Evolutionary conservation across 2,329 filamentous ascomycete genomes (phyloP).

Genomic region (Neonectria neomacrospora): DNA sequence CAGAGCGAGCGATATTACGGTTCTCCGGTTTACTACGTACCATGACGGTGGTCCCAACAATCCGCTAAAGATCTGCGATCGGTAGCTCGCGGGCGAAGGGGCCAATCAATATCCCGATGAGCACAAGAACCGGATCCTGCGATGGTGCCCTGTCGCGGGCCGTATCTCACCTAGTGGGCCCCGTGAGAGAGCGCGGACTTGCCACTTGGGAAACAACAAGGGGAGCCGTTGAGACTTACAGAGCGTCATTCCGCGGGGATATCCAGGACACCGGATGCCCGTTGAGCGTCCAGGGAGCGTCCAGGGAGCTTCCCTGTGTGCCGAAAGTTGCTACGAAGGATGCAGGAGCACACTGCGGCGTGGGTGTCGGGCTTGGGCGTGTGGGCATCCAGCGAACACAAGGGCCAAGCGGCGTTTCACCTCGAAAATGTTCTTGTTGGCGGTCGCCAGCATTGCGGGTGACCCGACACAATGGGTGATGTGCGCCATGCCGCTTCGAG

Average conservation of each 20-base stretch:
- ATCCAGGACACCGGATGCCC: conserved; percentile 15
- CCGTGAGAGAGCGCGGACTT: conserved; percentile 15
- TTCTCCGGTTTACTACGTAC: background rate
- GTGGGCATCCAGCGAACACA: conserved; percentile 20
- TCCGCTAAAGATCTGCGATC: conserved; percentile 30
- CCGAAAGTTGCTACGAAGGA: conserved; percentile 12
- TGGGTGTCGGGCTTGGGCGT: conserved; percentile 8
- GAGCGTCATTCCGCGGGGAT: conserved; percentile 11
- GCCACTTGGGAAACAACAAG: conserved; percentile 10
- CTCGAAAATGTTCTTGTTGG: conserved; percentile 26
- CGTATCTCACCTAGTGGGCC: conserved; percentile 27
- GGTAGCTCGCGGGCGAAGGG: conserved; percentile 17
- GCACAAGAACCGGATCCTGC: conserved; percentile 26
- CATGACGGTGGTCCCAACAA: conserved; percentile 21
- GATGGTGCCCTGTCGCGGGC: conserved; percentile 20
- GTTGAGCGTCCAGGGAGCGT: conserved; percentile 9
- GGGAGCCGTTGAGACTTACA: conserved; percentile 15
- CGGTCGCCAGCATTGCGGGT: conserved; percentile 24
- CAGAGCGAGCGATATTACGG: conserved; percentile 6
- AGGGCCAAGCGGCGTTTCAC: conserved; percentile 32
- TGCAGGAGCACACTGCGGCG: background rate
- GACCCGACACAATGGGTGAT: conserved; percentile 47
- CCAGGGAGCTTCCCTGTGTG: conserved; percentile 26
- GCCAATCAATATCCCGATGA: conserved; percentile 15
- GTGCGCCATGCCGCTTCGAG: conserved; percentile 43